Base-by-base conservation (phyloP, 2,329 filamentous ascomycete genomes). In the Pyricularia sp. region DNA sequence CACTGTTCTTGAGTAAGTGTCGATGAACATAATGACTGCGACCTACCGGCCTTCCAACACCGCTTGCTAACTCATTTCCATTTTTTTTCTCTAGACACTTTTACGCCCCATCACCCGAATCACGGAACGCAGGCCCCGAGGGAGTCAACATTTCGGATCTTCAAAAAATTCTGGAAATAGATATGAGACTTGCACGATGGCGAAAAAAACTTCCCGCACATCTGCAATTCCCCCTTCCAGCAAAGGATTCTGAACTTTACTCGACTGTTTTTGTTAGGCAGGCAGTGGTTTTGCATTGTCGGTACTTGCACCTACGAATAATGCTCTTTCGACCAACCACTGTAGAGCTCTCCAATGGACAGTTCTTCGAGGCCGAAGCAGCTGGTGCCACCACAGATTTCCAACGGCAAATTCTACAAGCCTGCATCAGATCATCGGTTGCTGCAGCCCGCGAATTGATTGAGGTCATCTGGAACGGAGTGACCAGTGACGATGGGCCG, bases 311-410 rank as follows among this genome's bases (percentile, higher is more conserved):
- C 57, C 63, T 64, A 6, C 63, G 63, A 1, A 64, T 64, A n/a
- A 33, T 64, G n/a, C 63, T 64, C 4, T 64, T 64, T 53, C 53
- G 63, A 19, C 63, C 63, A 2, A 64, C 63, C 2, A 64, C 63
- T 2, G 55, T 64, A n/a, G 57, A 60, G 31, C 55, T 64, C 5
- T 59, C 63, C 13, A 44, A 57, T 2, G 57, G 53, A 12, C 30
- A 31, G 19, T 59, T 64, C 55, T 40, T 64, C 8, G 49, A 64
- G 12, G 53, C 63, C 13, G 63, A 59, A 28, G 53, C 53, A 19
- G 57, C 53, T 13, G 63, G 53, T 2, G 55, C 26, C 24, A 44
- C 57, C n/a, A 60, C 63, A 7, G 63, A 59, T 5, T 64, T 64
- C 22, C 63, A 64, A n/a, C 63, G 63, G 22, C 33, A 40, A 10